Base-by-base conservation (phyloP, 202 grass and related monocot species). In the Setaria italica region DNA sequence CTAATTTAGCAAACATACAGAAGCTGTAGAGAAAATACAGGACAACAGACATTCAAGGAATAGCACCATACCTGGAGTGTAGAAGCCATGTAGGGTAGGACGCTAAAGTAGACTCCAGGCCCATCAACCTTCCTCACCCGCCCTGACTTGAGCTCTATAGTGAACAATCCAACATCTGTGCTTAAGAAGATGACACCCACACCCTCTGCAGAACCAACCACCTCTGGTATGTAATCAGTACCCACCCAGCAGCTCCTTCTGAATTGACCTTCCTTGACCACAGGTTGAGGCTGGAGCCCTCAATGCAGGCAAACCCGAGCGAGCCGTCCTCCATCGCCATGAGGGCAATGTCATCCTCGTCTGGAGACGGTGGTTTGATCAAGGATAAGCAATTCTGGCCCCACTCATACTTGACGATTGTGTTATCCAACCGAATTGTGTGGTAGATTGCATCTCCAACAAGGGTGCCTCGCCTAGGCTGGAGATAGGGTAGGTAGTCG, bases 11-110 rank as follows among this genome's bases (percentile, higher is more conserved):
- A 70, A 45, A 70, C 9, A 41, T 45, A 70, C 20, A 43, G 35
- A 20, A 70, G 39, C 42, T n/a, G 35, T 4, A 68, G 39, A 41
- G 19, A 42, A 56, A 19, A 65, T 29, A 34, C 34, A 46, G 17
- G 67, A 1, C 57, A 11, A 72, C 35, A 39, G 63, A 67, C 16
- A 37, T 33, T 0, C 35, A 67, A 8, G 35, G 35, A 9, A 11
- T 4, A 8, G 35, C 45, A 29, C 20, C 1, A 41, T 81, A 87
- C 79, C 72, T 70, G 79, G 86, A 88, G 79, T 77, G 72, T 70
- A 82, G 79, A 87, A 87, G 64, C 86, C 7, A 49, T 70, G 79
- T 70, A 78, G 32, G 80, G 80, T 62, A 71, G 32, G 64, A 20
- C 73, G n/a, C 45, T 30, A 11, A 17, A 63, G 33, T 30, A 5